Percentiles rank a stretch among this genome's conserved stretches.
Evolutionary conservation across 208 protist species (phyloP).

Genomic region (Herpetomonas muscarum): DNA sequence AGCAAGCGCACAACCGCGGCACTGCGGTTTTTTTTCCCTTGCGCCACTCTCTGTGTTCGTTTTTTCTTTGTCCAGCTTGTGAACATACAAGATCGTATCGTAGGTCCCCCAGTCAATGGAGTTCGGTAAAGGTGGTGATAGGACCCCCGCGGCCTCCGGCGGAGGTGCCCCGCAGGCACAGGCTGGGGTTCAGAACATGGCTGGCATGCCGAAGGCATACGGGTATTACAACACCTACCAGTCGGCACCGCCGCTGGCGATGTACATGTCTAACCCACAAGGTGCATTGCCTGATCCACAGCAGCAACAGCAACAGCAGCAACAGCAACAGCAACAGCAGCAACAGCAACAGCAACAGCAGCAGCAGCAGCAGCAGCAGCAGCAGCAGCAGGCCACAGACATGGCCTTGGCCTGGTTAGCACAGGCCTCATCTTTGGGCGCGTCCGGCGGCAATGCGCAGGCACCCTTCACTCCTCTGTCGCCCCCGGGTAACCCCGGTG

Average conservation of each 20-base stretch:
- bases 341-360: slow-evolving; percentile 10
- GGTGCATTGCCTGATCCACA: neutral
- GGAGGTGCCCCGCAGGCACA: no score
- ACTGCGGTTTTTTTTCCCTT: neutral
- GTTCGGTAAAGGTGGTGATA: no score
- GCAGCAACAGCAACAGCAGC: slow-evolving; percentile 7
- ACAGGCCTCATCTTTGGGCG: neutral
- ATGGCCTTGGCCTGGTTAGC: neutral
- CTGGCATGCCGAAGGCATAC: neutral
- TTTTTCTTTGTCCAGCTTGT: no score
- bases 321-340: slow-evolving; percentile 4
- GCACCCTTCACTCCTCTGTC: no score
- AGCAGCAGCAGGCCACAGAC: neutral
- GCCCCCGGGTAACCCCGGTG: no score
- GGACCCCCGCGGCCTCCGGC: slow-evolving; percentile 13
- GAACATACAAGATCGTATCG: no score
- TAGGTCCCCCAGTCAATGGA: no score
- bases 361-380: slow-evolving; percentile 6
- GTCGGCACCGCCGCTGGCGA: neutral
- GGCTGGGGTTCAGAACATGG: no score
- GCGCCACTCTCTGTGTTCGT: neutral
- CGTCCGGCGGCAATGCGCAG: no score
- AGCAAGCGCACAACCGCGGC: neutral
- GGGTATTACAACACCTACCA: slow-evolving; percentile 1
- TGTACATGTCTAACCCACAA: neutral